Evolutionary conservation across 768 basidiomycete genomes (phyloP).

Genomic region (Cystobasidium onofrii): DNA sequence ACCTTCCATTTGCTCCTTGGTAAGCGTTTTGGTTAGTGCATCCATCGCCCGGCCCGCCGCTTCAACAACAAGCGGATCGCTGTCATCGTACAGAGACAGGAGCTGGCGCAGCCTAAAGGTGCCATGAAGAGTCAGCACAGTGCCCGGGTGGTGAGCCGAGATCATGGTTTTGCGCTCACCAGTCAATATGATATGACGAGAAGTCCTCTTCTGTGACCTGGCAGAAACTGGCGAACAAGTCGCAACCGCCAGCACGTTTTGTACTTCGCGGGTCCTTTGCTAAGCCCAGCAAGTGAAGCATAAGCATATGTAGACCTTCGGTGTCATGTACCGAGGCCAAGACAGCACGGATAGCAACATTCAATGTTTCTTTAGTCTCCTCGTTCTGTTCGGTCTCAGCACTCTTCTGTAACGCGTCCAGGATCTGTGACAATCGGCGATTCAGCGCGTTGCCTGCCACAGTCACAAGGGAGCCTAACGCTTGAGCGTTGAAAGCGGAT

Average conservation of each 20-base stretch:
- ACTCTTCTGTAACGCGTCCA: conserved; percentile 70
- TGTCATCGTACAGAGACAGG: conserved; percentile 71
- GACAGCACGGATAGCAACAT: conserved; percentile 66
- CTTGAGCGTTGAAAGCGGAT: conserved; percentile 88
- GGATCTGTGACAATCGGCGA: conserved; percentile 66
- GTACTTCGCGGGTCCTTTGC: conserved; percentile 63
- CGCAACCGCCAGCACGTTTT: conserved; percentile 69
- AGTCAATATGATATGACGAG: conserved; percentile 80
- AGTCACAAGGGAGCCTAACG: conserved; percentile 78
- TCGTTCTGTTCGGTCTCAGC: conserved; percentile 59
- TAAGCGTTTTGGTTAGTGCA: conserved; percentile 74
- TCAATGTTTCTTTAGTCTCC: conserved; percentile 61
- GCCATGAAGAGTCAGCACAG: background rate
- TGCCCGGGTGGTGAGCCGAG: background rate
- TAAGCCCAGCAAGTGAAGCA: conserved; percentile 84
- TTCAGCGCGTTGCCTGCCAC: conserved; percentile 88
- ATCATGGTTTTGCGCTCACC: conserved; percentile 47
- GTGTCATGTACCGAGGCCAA: conserved; percentile 70
- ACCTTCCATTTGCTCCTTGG: conserved; percentile 86
- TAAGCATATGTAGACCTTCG: conserved; percentile 81
- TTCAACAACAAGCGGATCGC: conserved; percentile 52
- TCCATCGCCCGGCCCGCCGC: conserved; percentile 78
- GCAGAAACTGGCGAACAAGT: conserved; percentile 72
- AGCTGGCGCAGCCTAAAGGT: conserved; percentile 62
- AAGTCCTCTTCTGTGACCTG: conserved; percentile 71